Percentiles rank a stretch among this genome's conserved stretches.
These are phyloP conservation scores for Citrus sinensis DNA, from an alignment of 345 rosid species.

Conservation along the genomic window DVS_A1.0 CM039161.1:7589001-7589500, in stretches of 20 bases:
- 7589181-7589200: slow-evolving; percentile 18
- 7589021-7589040: too few relatives aligned
- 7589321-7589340: background rate
- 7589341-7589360: slow-evolving; percentile 6
- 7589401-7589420: slow-evolving; percentile 41
- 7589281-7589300: background rate
- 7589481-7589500: slow-evolving; percentile 53
- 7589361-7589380: background rate
- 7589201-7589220: slow-evolving; percentile 46
- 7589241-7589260: background rate
- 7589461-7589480: slow-evolving; percentile 49
- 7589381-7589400: slow-evolving; percentile 41
- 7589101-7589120: too few relatives aligned
- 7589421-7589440: slow-evolving; percentile 53
- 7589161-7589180: background rate
- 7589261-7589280: slow-evolving; percentile 3
- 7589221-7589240: slow-evolving; percentile 17
- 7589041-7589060: too few relatives aligned
- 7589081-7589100: too few relatives aligned
- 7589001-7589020: background rate
- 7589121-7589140: too few relatives aligned
- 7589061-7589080: too few relatives aligned
- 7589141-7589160: background rate
- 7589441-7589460: slow-evolving; percentile 49
- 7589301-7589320: background rate